Percentiles rank a stretch among this genome's conserved stretches.
Conservation (phyloP, 2,329 filamentous ascomycete genomes). For the Hypocrella siamensis region DNA sequence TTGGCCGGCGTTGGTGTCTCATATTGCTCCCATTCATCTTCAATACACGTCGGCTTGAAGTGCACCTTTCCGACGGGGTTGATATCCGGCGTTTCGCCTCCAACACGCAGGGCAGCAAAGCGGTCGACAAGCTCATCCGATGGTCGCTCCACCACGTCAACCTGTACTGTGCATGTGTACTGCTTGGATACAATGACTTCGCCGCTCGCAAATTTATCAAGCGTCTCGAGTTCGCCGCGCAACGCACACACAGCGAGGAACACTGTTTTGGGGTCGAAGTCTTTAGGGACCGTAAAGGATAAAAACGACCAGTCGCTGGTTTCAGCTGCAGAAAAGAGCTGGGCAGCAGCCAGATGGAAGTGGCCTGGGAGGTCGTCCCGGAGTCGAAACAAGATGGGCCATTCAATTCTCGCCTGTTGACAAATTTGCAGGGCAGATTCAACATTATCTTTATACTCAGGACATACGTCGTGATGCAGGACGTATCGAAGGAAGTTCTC, state of each 20-base stretch:
- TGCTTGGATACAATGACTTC: constrained; percentile 21
- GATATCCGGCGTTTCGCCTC: constrained; percentile 15
- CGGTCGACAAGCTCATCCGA: constrained; percentile 21
- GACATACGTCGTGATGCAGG: constrained; percentile 69
- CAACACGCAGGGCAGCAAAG: constrained; percentile 26
- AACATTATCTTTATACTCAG: constrained; percentile 59
- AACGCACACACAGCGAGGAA: constrained; percentile 29
- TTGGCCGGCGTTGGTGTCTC: constrained; percentile 4
- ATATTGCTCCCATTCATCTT: constrained; percentile 29
- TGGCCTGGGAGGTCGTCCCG: constrained; percentile 47
- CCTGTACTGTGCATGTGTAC: constrained; percentile 43
- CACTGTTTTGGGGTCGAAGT: constrained; percentile 23
- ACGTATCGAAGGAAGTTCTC: constrained; percentile 84
- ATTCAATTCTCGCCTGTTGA: constrained; percentile 48
- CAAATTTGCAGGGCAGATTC: constrained; percentile 51
- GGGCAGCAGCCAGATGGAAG: constrained; percentile 65
- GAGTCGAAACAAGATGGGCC: constrained; percentile 41
- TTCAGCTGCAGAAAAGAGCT: constrained; percentile 38
- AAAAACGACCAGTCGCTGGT: constrained; percentile 15
- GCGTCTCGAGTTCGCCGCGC: constrained; percentile 16
- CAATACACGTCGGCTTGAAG: constrained; percentile 28
- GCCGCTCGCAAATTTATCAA: constrained; percentile 11
- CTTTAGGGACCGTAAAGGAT: constrained; percentile 16
- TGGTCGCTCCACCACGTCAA: constrained; percentile 35
- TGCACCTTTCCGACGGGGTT: constrained; percentile 28